Conservation (phyloP, 169 alveolate species). For the Cyclospora cayetanensis region DNA sequence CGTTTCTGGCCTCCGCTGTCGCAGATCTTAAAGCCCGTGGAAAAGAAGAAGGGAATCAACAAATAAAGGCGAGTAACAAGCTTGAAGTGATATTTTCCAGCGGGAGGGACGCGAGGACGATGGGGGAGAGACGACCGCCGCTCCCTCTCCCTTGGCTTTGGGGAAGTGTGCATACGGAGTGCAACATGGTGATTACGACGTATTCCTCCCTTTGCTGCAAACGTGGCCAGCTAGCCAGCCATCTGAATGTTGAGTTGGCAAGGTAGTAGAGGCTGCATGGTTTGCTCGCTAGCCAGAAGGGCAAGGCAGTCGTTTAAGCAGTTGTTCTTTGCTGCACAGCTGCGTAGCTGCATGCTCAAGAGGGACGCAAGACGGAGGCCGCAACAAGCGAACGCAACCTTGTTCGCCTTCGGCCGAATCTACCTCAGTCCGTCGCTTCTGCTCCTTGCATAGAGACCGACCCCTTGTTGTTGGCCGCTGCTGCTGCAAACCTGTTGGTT, state of each 20-base stretch:
- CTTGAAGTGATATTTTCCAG: not conserved
- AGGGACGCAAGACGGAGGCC: too few relatives aligned
- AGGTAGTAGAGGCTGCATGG: not conserved
- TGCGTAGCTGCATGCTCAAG: not conserved
- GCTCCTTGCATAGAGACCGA: too few relatives aligned
- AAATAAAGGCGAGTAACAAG: conserved; percentile 43
- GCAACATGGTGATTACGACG: too few relatives aligned
- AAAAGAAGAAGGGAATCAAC: conserved; percentile 81
- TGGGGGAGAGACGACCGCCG: not conserved
- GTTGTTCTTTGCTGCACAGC: not conserved
- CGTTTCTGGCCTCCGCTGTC: conserved; percentile 27
- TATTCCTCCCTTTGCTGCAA: not conserved
- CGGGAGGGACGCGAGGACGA: conserved; percentile 23
- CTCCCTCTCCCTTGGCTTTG: not conserved
- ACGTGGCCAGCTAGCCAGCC: not conserved
- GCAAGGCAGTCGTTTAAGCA: not conserved
- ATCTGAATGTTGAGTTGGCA: not conserved
- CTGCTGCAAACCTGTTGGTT: too few relatives aligned
- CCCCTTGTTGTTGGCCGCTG: too few relatives aligned
- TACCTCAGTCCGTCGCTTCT: too few relatives aligned
- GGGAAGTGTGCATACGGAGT: not conserved
- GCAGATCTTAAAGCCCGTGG: conserved; percentile 94
- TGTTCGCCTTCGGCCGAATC: too few relatives aligned
- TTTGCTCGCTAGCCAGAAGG: not conserved
- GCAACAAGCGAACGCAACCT: too few relatives aligned